Evolutionary conservation across 257 asterid species (phyloP), one percentile per base, ranked within the genome.

Genomic region (Solanum chilense): DNA sequence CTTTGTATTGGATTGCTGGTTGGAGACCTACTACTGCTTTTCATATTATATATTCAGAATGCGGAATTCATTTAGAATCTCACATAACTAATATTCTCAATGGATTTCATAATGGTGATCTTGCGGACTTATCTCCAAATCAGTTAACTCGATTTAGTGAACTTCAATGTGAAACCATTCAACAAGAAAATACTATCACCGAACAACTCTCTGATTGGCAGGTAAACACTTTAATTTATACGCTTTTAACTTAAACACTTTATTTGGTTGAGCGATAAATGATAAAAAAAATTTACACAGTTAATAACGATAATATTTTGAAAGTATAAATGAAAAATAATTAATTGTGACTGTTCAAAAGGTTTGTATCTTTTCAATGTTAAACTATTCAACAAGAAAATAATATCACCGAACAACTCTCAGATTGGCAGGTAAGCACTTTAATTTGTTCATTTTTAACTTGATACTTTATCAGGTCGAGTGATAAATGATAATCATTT

Each of bases 1-100:
- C 97, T 1, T 93, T 96, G 71, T 92, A 91, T 35, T 96, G 98
- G 98, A 91, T 96, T 73, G 94, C 93, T 11, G 98, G 99, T 3
- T 95, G 98, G 98, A 92, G 99, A 2, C 98, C 99, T 62, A 96
- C 98, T 90, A 94, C 94, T 69, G 95, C 95, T 25, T 95, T 95
- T 87, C 99, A 96, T 91, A 88, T 96, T 25, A 74, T 95, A 25
- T 95, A 96, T 86, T 89, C 98, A 2, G 97, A 96, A 89, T 90
- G 94, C 6, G 91, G 98, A 92, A 92, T 96, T 49, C 88, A 90
- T 42, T 94, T 96, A 41, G 96, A 96, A 92, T 80, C 93, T 21
- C 96, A 91, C 74, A 94, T 95, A 56, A 31, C 86, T 29, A 95
- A 95, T 8, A 91, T 94, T 16, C 93, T 95, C 12, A 91, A 92